Conservation (phyloP, 371 early-diverging fungal genomes). For the Dichotomocladium elegans region DNA sequence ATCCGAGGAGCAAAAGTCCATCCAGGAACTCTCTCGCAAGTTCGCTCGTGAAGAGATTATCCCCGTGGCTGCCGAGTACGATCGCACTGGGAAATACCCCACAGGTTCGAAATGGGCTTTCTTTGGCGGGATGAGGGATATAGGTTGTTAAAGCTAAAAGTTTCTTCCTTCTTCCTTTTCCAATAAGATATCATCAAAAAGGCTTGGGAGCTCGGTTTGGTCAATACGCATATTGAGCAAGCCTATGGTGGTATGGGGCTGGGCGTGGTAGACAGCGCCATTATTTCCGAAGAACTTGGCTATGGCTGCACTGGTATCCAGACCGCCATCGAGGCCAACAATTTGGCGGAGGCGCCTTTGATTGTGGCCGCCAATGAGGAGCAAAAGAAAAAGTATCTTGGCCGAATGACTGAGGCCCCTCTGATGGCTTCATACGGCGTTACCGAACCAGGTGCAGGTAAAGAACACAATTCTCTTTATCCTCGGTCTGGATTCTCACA, state of each 20-base stretch:
- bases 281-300: slow-evolving; percentile 88
- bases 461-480: not conserved
- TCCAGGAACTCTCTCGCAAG: slow-evolving; percentile 91
- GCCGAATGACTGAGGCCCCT: slow-evolving; percentile 93
- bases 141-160: no score
- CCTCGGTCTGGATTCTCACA: not conserved
- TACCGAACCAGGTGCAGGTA: slow-evolving; percentile 80
- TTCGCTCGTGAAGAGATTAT: slow-evolving; percentile 90
- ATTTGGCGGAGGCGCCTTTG: slow-evolving; percentile 91
- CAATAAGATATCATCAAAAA: slow-evolving; percentile 89
- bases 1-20: slow-evolving; percentile 79
- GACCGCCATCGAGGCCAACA: slow-evolving; percentile 96
- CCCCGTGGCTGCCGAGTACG: slow-evolving; percentile 93
- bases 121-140: no score
- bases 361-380: slow-evolving; percentile 82
- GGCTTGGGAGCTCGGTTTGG: slow-evolving; percentile 94
- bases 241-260: slow-evolving; percentile 87
- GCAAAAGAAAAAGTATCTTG: slow-evolving; percentile 89
- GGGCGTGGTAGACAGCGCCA: slow-evolving; percentile 76
- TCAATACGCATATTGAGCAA: slow-evolving; percentile 89
- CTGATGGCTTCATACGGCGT: slow-evolving; percentile 93
- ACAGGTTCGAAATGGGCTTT: no score
- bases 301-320: slow-evolving; percentile 94
- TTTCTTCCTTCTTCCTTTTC: no score
- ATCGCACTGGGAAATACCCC: slow-evolving; percentile 91